Evolutionary conservation across 1,284 basidiomycete species (phyloP), one percentile per base, ranked within the genome.

Genomic region (Psilocybe mexicana): DNA sequence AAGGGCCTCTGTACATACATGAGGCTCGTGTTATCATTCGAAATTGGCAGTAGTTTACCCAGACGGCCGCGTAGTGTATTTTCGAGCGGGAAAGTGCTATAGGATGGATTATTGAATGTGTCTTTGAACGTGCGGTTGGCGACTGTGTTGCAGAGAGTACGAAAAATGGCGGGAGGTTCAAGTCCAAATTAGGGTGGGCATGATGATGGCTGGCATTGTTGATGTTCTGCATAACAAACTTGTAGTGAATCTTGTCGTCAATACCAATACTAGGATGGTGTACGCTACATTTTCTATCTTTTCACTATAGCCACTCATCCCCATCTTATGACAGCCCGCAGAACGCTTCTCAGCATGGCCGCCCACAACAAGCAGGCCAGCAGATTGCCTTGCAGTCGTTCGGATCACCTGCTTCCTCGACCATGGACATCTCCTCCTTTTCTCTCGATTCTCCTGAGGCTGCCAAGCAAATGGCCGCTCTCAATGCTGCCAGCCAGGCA

Each of bases 391-490:
- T 70, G 48, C 65, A 72, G 33, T 67, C 70, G 42, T 72, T 69
- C 64, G 67, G 72, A 70, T 62, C 65, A 42, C 57, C 68, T n/a
- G 47, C 56, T 65, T 65, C 69, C 56, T 47, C 70, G 38, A 72
- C 72, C 59, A 70, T 75, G 61, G 65, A 70, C 46, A 57, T 69
- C 30, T 67, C 67, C 60, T 66, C 74, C 64, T 73, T 82, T 63
- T 74, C 83, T 63, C 75, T 84, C 59, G 83, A 85, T 68, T 72
- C 79, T 59, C 76, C 76, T 48, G 77, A 81, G 46, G 82, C 81
- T 54, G 85, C 86, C 60, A 91, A 90, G 70, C 90, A 92, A 73
- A 88, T 90, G 82, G 86, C 86, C 38, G 85, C 85, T 14, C 82
- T 92, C 64, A 85, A 77, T 65, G 85, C 81, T 55, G 85, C 80